Conservation (phyloP, 257 asterid genomes). For the Lavandula angustifolia region DNA sequence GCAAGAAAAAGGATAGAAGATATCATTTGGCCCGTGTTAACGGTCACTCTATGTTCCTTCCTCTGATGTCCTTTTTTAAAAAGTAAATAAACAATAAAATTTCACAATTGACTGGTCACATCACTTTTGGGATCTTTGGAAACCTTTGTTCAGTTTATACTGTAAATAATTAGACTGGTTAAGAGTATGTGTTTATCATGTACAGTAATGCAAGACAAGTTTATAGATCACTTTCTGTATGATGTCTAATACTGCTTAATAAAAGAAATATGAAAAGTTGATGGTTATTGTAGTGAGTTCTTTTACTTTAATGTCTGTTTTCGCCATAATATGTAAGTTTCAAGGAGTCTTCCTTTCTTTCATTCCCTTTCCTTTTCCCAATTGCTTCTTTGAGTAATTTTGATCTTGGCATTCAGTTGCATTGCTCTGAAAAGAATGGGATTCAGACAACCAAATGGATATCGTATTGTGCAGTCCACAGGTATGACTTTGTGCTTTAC, state of each 20-base stretch:
- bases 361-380: constrained; percentile 4
- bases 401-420: constrained; percentile 60
- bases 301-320: not conserved
- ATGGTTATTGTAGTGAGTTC: constrained; percentile 9
- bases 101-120: not conserved
- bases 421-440: constrained; percentile 80
- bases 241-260: constrained; percentile 2
- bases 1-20: not conserved
- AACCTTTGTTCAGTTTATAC: not conserved
- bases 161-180: not conserved
- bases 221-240: constrained; percentile 9
- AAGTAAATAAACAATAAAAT: not conserved
- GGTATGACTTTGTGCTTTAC: constrained; percentile 45
- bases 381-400: constrained; percentile 21
- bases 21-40: not conserved
- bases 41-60: not conserved
- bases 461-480: constrained; percentile 83
- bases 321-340: constrained; percentile 6
- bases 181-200: not conserved
- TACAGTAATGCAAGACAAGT: constrained; percentile 19
- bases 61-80: not conserved
- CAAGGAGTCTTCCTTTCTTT: not conserved
- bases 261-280: too few species aligned
- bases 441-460: constrained; percentile 66
- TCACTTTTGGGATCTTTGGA: constrained; percentile 1